Evolutionary conservation across 192 early-diverging fungal species (phyloP), one percentile per base, ranked within the genome.

Genomic region (Coemansia sp.): DNA sequence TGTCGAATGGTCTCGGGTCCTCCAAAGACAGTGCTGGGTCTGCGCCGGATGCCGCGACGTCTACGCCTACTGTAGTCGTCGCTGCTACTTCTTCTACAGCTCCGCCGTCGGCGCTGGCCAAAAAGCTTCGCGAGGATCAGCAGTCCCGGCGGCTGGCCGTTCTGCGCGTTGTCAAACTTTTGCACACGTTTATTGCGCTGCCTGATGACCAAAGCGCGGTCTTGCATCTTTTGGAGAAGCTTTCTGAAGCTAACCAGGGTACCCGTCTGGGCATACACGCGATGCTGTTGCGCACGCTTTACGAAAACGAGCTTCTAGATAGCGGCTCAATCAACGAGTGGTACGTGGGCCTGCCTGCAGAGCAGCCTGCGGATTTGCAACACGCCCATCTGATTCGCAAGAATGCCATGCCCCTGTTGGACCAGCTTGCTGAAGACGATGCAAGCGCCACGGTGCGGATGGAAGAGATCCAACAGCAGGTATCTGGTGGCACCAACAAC

Each of bases 291-390:
- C 76, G 81, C 45, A 65, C 67, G 20, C 66, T 83, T 15, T 75
- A 83, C 54, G 76, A 83, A 39, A 65, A 64, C 61, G 81, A 83
- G 73, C 64, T 83, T 4, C 48, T 83, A 12, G 81, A 83, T 67
- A 60, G 64, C 43, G 48, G 55, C 39, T 51, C 81, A 32, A 72
- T 83, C 12, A 41, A 70, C 14, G 35, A 61, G 64, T 83, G 81
- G 81, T 75, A 73, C 70, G 20, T 38, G 11, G 57, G 57, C 61
- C 32, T 54, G 51, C 64, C 67, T 28, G 54, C 52, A 5, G 53
- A 57, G n/a, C 38, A 63, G n/a, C 51, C 38, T 18, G 51, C 56
- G 6, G 67, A 45, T 8, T 35, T 8, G 22, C 51, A 65, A 65
- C 76, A 67, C 41, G 75, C 69, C 12, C 70, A 66, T 66, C 59